A percentile compares a stretch with the other conserved stretches of the same genome.
Evolutionary conservation across 805 yeast genomes (phyloP).

Genomic region (Kuraishia cidri): DNA sequence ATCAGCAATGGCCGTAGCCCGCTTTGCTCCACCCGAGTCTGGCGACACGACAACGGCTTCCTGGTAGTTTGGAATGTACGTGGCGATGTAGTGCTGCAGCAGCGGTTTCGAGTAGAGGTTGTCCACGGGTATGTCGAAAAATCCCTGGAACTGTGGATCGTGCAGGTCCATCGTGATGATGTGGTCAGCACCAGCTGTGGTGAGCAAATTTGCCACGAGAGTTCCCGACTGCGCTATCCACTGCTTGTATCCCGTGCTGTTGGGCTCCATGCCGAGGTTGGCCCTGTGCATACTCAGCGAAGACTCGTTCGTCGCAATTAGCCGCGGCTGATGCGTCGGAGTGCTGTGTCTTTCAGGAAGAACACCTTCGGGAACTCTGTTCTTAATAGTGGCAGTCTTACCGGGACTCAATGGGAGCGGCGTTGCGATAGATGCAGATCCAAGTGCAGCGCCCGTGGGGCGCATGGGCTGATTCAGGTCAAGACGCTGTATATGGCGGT

Average conservation of each 20-base stretch:
- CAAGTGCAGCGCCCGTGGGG: not conserved
- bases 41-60: slow-evolving; percentile 93
- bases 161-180: slow-evolving; percentile 96
- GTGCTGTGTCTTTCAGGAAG: not conserved
- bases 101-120: slow-evolving; percentile 85
- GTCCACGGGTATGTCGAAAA: slow-evolving; percentile 93
- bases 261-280: slow-evolving; percentile 4
- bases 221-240: slow-evolving; percentile 98
- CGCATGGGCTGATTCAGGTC: slow-evolving; percentile 1
- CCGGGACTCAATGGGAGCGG: not conserved
- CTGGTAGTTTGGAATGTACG: slow-evolving; percentile 67
- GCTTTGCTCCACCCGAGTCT: slow-evolving; percentile 98
- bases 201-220: slow-evolving; percentile 75
- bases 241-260: slow-evolving; percentile 69
- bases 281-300: too few species aligned
- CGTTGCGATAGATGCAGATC: not conserved
- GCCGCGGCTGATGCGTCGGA: slow-evolving; percentile 3
- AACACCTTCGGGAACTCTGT: not conserved
- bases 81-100: slow-evolving; percentile 74
- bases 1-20: slow-evolving; percentile 94
- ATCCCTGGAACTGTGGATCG: slow-evolving; percentile 97
- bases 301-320: slow-evolving; percentile 12
- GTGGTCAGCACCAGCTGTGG: slow-evolving; percentile 94
- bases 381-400: slow-evolving; percentile 3
- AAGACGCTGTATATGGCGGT: not conserved